phyloP scores from a whole-genome alignment of 2,329 filamentous ascomycete genomes.

The Drechslera avenae region DNA sequence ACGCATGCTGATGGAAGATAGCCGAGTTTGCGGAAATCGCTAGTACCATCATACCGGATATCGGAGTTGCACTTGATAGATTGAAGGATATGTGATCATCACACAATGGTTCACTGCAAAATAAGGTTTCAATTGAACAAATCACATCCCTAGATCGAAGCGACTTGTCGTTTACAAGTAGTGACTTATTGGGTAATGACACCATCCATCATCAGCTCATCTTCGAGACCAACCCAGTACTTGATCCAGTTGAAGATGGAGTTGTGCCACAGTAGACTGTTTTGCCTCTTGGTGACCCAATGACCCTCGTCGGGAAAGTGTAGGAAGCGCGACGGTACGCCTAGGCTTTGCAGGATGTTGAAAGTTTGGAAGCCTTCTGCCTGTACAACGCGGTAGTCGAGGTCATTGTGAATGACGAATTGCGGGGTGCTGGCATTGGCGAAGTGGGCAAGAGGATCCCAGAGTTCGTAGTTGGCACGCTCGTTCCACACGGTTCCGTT shows the following conservation, averaged over 20 bases:
- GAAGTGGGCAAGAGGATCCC: conserved; percentile 63
- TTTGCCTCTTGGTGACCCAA: conserved; percentile 88
- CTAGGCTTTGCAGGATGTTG: conserved; percentile 78
- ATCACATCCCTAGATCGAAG: no score
- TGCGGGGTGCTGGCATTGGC: conserved; percentile 83
- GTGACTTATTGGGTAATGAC: conserved; percentile 38
- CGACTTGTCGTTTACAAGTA: no score
- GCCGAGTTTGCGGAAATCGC: no score
- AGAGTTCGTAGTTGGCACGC: conserved; percentile 58
- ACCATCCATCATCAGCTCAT: conserved; percentile 37
- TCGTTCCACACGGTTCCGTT: conserved; percentile 48
- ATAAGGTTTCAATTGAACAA: no score
- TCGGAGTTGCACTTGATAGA: no score
- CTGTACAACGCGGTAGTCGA: conserved; percentile 88
- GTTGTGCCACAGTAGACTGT: conserved; percentile 85
- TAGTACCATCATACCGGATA: no score
- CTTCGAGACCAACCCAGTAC: conserved; percentile 39
- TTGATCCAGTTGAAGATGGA: conserved; percentile 46
- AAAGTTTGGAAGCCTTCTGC: conserved; percentile 83
- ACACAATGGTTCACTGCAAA: no score
- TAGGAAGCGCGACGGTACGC: conserved; percentile 76
- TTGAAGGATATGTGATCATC: no score
- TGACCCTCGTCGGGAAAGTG: conserved; percentile 80
- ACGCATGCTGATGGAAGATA: no score
- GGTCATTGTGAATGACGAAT: conserved; percentile 83